Percentiles rank a stretch among this genome's conserved stretches.
phyloP scores from a whole-genome alignment of 768 basidiomycete species.

The Rickenella mellea region DNA sequence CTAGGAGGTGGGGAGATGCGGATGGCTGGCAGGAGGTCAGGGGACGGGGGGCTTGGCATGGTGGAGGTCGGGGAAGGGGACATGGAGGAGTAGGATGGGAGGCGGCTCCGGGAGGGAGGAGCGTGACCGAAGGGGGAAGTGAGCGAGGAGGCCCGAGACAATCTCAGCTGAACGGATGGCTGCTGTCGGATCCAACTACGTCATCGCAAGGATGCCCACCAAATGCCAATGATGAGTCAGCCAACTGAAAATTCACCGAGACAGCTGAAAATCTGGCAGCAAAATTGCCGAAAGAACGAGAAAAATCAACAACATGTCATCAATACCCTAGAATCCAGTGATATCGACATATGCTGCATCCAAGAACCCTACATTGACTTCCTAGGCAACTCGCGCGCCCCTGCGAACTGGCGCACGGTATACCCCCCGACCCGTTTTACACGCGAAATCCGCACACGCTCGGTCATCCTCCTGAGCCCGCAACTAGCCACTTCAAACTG shows the following conservation, averaged over 20 bases:
- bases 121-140: no score
- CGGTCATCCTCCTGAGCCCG: constrained; percentile 14
- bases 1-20: no score
- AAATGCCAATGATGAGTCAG: neutral
- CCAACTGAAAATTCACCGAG: neutral
- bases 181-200: neutral
- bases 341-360: constrained; percentile 24
- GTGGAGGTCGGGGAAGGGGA: no score
- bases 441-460: constrained; percentile 9
- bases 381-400: constrained; percentile 9
- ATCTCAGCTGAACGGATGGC: no score
- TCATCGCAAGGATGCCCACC: neutral
- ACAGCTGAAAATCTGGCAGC: neutral
- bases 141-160: no score
- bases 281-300: neutral
- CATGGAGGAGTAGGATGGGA: no score
- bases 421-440: constrained; percentile 17
- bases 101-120: no score
- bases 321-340: neutral
- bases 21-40: no score
- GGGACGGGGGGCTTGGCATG: no score
- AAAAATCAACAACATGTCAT: constrained; percentile 9
- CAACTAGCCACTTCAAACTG: constrained; percentile 11
- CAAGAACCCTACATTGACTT: constrained; percentile 30
- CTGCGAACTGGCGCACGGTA: constrained; percentile 8